Evolutionary conservation across 371 early-diverging fungal species (phyloP), one percentile per base, ranked within the genome.

Genomic region (Zychaea mexicana): DNA sequence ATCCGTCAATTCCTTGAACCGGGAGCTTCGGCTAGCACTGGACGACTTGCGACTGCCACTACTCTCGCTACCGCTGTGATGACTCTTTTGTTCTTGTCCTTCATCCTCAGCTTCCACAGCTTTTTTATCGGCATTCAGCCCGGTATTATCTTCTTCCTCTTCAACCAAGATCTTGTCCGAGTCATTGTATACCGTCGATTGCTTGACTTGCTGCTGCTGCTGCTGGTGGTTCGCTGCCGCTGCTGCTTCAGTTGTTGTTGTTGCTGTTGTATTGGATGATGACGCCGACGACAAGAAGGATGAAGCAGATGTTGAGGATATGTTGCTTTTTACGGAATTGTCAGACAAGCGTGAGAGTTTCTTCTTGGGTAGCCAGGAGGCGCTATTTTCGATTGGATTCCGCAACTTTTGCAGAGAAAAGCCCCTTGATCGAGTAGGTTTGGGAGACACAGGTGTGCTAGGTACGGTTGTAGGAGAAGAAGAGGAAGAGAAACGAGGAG

Each of bases 1-100:
- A 36, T 61, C 61, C 6, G 27, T 22, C 38, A 60, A 27, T 33
- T 61, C 61, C 27, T 61, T 61, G 52, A 61, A 61, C 7, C 61
- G 61, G 9, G 61, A 53, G 30, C 33, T 17, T 36, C 53, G 52
- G 52, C 61, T 49, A 33, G 53, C 27, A 46, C 31, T 49, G 4
- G 49, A 49, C 7, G 42, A 42, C 0, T 13, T 17, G 13, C n/a
- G 13, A 42, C 42, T 42, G 13, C 42, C n/a, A 3, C 17, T 42
- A 42, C 26, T 49, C 6, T 5, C 7, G 24, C 49, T 49, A 1
- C n/a, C n/a, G n/a, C n/a, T n/a, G n/a, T n/a, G n/a, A n/a, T 5
- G 6, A 9, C 49, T 49, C 49, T 49, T 49, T 19, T 4, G 22
- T 19, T 17, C 0, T 19, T 1, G 2, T 5, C 24, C 22, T 49